Evolutionary conservation across 441 rosid species (phyloP), one percentile per base, ranked within the genome.

Genomic region (Capsella rubella): DNA sequence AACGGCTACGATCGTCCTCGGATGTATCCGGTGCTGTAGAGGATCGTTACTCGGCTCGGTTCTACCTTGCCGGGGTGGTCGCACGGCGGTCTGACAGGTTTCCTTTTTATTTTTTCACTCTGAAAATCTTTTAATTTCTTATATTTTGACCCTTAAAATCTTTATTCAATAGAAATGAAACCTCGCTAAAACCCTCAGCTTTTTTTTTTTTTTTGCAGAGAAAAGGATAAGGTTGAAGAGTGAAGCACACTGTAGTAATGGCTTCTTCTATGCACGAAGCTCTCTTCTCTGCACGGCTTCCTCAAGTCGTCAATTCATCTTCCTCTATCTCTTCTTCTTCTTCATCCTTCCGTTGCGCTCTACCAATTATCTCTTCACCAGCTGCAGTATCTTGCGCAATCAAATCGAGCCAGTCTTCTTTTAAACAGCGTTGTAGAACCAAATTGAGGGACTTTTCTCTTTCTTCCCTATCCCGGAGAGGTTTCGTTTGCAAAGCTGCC

Each of bases 401-500:
- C 29, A 69, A 39, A 67, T 55, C 73, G 16, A 72, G 34, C 16
- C 61, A 50, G 58, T 58, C 77, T 37, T 58, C 77, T 37, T 70
- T 68, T 45, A 43, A 64, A 5, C 57, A 55, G 70, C 64, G 74
- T 55, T 75, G 67, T 27, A 46, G 51, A 28, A n/a, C 46, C 83
- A 61, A 78, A 62, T 40, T 55, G 47, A 37, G 66, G 13, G 61
- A 35, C 2, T 45, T 51, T 53, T 50, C 58, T 18, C 56, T 59
- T 47, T 61, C 61, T 32, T 71, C 72, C 0, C 13, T 56, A 2
- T 69, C 82, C 0, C 73, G 82, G 71, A 28, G n/a, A 56, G 59
- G 50, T 8, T 83, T 72, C 49, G 64, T 86, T 35, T 88, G 95
- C 82, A 83, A 76, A 80, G 89, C 89, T 32, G 87, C 89, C 0